Evolutionary conservation across 148 eudicot species (phyloP).

Genomic region (Fallopia convolvulus): DNA sequence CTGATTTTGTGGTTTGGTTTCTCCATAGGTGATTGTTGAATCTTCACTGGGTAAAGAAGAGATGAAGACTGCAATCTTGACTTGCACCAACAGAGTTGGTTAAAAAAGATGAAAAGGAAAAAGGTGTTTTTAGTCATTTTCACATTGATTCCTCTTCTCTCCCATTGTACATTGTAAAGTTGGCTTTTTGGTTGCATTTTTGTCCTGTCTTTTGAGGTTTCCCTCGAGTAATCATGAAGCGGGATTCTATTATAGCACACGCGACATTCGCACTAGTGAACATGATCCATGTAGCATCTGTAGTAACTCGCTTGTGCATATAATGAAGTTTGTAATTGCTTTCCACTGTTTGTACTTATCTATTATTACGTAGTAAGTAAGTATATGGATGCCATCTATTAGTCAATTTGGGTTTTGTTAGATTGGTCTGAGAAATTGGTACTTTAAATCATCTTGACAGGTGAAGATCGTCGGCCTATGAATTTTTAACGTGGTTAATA

Average conservation of each 20-base stretch:
- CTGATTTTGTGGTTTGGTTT: constrained; percentile 10
- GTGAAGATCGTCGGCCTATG: no score
- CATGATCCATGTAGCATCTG: neutral
- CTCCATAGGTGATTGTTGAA: constrained; percentile 60
- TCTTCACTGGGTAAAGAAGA: constrained; percentile 77
- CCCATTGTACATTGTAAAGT: neutral
- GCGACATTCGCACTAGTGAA: neutral
- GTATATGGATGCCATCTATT: neutral
- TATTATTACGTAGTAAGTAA: neutral
- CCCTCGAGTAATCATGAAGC: neutral
- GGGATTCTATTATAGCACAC: neutral
- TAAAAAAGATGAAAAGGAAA: constrained; percentile 11
- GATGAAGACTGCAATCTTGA: constrained; percentile 65
- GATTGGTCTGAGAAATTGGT: no score
- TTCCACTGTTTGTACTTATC: no score
- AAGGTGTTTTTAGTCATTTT: neutral
- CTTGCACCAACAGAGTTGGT: constrained; percentile 69
- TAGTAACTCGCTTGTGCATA: neutral
- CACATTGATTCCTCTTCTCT: neutral
- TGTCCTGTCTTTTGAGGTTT: neutral
- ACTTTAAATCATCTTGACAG: no score
- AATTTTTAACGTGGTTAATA: no score
- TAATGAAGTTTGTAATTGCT: neutral
- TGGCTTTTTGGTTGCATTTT: constrained; percentile 6
- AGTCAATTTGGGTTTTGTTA: no score